A percentile compares a stretch with the other conserved stretches of the same genome.
These are phyloP conservation scores for Raphanus sativus DNA, from an alignment of 345 rosid species.

Conservation along the genomic window DNA sequence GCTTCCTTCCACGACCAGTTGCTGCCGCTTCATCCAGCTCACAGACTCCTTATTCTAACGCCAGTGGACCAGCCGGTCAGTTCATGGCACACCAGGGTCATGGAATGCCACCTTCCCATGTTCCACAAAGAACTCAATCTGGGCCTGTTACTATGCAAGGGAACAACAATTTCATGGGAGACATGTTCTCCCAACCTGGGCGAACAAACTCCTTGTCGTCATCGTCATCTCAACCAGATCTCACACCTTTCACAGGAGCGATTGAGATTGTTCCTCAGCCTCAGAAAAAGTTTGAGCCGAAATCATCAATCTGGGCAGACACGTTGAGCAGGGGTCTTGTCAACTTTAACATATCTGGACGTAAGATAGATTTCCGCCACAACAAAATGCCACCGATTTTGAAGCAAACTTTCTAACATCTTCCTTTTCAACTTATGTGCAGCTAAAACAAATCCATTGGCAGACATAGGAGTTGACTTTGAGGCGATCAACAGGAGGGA, in stretches of 20 bases:
- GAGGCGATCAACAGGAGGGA: conserved; percentile 91
- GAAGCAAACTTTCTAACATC: conserved; percentile 21
- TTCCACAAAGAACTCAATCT: conserved; percentile 35
- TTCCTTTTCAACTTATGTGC: conserved; percentile 24
- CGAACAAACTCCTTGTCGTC: conserved; percentile 39
- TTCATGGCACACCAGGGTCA: conserved; percentile 39
- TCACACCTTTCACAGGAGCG: conserved; percentile 60
- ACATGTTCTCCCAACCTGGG: conserved; percentile 52
- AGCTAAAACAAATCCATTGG: conserved; percentile 93
- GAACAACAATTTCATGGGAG: conserved; percentile 48
- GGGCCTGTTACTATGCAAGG: conserved; percentile 41
- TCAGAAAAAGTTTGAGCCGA: conserved; percentile 87
- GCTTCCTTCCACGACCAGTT: conserved; percentile 40
- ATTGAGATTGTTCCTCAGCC: conserved; percentile 71
- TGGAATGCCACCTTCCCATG: conserved; percentile 37
- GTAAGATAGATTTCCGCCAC: conserved; percentile 50
- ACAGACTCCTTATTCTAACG: conserved; percentile 45
- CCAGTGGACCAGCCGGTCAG: conserved; percentile 42
- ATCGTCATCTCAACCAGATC: conserved; percentile 46
- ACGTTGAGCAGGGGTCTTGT: conserved; percentile 96
- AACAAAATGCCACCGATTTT: not conserved
- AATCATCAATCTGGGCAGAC: conserved; percentile 95
- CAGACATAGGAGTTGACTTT: conserved; percentile 97
- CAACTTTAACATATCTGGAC: conserved; percentile 92
- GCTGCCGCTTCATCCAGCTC: conserved; percentile 35